phyloP scores from a whole-genome alignment of 345 rosid genomes.

The Gossypium sturtianum region DNA sequence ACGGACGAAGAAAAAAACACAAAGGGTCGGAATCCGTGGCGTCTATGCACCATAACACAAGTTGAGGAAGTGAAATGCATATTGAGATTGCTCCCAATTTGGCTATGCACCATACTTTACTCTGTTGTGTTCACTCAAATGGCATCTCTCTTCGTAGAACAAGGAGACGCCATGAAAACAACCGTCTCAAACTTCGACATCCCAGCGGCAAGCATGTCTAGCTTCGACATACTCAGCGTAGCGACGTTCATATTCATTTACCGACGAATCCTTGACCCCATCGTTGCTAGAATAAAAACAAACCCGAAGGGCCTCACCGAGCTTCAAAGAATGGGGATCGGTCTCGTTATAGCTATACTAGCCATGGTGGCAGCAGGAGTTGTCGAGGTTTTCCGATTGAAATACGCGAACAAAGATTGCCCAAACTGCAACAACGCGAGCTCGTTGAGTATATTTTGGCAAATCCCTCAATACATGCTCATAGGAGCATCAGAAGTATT shows the following conservation, averaged over 20 bases:
- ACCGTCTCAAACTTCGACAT: conserved; percentile 47
- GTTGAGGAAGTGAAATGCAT: conserved; percentile 98
- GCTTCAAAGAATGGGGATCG: conserved; percentile 92
- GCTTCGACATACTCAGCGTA: conserved; percentile 87
- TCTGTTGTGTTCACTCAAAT: conserved; percentile 96
- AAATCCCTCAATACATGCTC: conserved; percentile 81
- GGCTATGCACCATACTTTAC: conserved; percentile 96
- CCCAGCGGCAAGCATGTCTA: conserved; percentile 94
- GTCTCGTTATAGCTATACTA: conserved; percentile 64
- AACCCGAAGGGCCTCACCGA: conserved; percentile 62
- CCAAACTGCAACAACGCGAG: conserved; percentile 41
- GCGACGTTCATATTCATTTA: conserved; percentile 72
- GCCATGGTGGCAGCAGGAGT: conserved; percentile 81
- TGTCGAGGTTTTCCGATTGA: conserved; percentile 64
- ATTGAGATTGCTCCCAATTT: conserved; percentile 74
- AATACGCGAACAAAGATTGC: conserved; percentile 41
- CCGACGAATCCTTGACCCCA: conserved; percentile 62
- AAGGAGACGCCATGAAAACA: conserved; percentile 84
- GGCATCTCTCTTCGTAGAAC: conserved; percentile 96
- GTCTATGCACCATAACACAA: conserved; percentile 73
- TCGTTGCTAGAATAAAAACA: conserved; percentile 40
- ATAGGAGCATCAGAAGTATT: conserved; percentile 98
- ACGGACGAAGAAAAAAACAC: neutral
- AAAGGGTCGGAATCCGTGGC: conserved; percentile 45
- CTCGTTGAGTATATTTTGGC: conserved; percentile 88